A percentile compares a stretch with the other conserved stretches of the same genome.
phyloP scores from a whole-genome alignment of 2,329 filamentous ascomycete species.

The Diaporthe sp. region DNA sequence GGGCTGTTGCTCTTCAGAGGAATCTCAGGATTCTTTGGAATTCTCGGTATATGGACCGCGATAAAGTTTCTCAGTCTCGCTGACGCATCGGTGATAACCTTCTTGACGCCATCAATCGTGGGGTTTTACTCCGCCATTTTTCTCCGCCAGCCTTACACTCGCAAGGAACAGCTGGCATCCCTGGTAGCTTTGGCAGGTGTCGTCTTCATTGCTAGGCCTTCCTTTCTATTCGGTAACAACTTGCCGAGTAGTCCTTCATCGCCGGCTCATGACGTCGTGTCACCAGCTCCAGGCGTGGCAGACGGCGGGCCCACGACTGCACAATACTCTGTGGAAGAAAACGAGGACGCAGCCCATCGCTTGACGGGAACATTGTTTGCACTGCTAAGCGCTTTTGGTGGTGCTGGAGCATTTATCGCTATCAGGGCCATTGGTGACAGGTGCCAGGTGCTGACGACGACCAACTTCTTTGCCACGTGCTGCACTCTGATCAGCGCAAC shows the following conservation, averaged over 20 bases:
- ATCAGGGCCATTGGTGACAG: constrained; percentile 42
- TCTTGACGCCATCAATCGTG: constrained; percentile 83
- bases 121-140: constrained; percentile 85
- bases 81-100: constrained; percentile 91
- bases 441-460: constrained; percentile 38
- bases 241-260: not conserved
- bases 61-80: constrained; percentile 83
- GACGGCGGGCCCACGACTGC: constrained; percentile 7
- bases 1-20: constrained; percentile 78
- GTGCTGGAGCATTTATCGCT: constrained; percentile 62
- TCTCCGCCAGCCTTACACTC: constrained; percentile 82
- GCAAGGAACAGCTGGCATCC: constrained; percentile 81
- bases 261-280: not conserved
- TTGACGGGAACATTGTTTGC: constrained; percentile 79
- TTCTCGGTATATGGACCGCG: constrained; percentile 76
- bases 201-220: constrained; percentile 83
- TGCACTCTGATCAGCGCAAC: constrained; percentile 30
- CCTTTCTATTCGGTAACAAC: constrained; percentile 29
- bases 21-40: constrained; percentile 77
- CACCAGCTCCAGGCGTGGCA: constrained; percentile 4
- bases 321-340: constrained; percentile 47
- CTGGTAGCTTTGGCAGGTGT: constrained; percentile 84
- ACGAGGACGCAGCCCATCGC: constrained; percentile 72
- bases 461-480: constrained; percentile 49
- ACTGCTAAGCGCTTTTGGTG: constrained; percentile 82